Percentiles rank a stretch among this genome's conserved stretches.
Conservation (phyloP, 2,329 filamentous ascomycete genomes). For the Fusarium metavorans region DNA sequence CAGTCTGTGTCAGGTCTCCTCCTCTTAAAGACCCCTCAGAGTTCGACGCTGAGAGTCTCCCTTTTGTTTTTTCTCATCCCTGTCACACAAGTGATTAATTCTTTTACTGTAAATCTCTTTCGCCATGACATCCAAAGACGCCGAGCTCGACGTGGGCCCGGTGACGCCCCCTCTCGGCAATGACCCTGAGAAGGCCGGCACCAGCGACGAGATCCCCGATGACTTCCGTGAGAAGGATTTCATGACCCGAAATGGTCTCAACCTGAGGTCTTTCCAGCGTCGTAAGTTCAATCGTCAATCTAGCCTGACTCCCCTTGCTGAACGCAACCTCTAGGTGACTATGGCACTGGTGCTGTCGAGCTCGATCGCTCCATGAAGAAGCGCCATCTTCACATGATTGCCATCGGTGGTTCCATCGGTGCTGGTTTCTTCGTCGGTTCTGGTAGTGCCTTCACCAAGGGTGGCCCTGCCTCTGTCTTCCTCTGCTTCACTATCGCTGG, state of each 20-base stretch:
- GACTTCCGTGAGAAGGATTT: constrained; percentile 43
- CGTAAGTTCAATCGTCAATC: constrained; percentile 24
- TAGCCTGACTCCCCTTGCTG: constrained; percentile 4
- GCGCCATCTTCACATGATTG: constrained; percentile 72
- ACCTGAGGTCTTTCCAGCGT: constrained; percentile 38
- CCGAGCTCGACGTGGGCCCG: constrained; percentile 25
- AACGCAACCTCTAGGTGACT: constrained; percentile 37
- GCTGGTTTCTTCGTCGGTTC: constrained; percentile 74
- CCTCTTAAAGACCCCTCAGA: not conserved
- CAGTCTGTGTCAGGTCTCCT: constrained; percentile 3
- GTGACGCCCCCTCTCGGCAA: constrained; percentile 23
- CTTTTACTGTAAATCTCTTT: not conserved
- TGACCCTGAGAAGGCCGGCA: constrained; percentile 31
- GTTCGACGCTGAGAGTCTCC: not conserved
- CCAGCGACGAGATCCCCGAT: constrained; percentile 22
- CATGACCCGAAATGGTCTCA: constrained; percentile 46
- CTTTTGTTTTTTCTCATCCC: not conserved
- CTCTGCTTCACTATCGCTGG: constrained; percentile 68
- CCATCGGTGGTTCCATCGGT: constrained; percentile 71
- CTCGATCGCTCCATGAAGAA: constrained; percentile 64
- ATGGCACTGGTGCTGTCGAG: constrained; percentile 45
- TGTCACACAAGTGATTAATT: not conserved
- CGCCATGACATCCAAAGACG: constrained; percentile 39
- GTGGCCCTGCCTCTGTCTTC: constrained; percentile 60
- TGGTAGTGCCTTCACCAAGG: constrained; percentile 63